These are phyloP conservation scores for Jimgerdemannia lactiflua DNA, from an alignment of 192 early-diverging fungal genomes.

Conservation along the genomic window DNA sequence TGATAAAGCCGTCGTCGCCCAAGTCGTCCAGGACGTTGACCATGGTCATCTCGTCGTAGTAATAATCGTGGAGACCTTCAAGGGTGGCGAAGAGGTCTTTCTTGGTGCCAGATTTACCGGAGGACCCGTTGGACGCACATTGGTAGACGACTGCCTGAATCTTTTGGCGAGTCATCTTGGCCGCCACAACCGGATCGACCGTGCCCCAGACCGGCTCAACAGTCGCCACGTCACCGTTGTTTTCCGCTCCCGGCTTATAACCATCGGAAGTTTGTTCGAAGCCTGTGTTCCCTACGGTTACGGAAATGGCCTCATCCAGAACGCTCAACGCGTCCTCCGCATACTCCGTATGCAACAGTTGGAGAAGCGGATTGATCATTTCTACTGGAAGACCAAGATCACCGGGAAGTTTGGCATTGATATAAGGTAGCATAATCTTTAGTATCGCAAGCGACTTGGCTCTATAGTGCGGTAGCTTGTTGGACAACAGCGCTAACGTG, in stretches of 20 bases:
- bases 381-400: slow-evolving; percentile 55
- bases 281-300: slow-evolving; percentile 5
- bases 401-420: slow-evolving; percentile 34
- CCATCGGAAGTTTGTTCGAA: background rate
- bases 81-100: slow-evolving; percentile 38
- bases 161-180: slow-evolving; percentile 35
- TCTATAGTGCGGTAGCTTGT: slow-evolving; percentile 57
- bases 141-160: slow-evolving; percentile 41
- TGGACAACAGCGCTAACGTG: slow-evolving; percentile 58
- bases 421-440: slow-evolving; percentile 61
- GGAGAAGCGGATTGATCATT: slow-evolving; percentile 65
- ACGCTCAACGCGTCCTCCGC: slow-evolving; percentile 69
- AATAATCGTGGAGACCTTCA: slow-evolving; percentile 43
- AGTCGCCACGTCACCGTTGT: slow-evolving; percentile 13
- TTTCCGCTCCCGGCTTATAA: background rate
- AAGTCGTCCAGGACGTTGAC: slow-evolving; percentile 21
- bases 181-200: slow-evolving; percentile 16
- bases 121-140: slow-evolving; percentile 30
- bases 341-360: slow-evolving; percentile 59
- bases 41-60: too few species aligned
- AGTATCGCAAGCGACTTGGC: slow-evolving; percentile 61
- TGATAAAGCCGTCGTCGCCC: slow-evolving; percentile 9
- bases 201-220: slow-evolving; percentile 24
- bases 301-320: slow-evolving; percentile 60
- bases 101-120: slow-evolving; percentile 6